These are phyloP conservation scores for Cutaneotrichosporon dermatis DNA, from an alignment of 1,284 basidiomycete genomes.

Conservation along the genomic window DNA sequence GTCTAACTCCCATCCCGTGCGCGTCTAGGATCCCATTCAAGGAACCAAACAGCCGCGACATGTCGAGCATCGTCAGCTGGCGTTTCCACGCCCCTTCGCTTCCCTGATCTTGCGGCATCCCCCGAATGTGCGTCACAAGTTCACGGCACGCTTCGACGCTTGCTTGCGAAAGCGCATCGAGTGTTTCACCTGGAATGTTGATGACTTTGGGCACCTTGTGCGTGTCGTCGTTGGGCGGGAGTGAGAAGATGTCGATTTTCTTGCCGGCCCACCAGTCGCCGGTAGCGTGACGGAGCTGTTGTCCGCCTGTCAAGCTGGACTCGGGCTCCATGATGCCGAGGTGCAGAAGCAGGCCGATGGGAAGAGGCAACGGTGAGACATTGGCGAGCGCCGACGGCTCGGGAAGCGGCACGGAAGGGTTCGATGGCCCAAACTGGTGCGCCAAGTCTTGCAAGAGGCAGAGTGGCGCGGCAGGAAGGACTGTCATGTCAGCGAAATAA, in stretches of 20 bases:
- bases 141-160: slow-evolving; percentile 19
- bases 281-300: slow-evolving; percentile 7
- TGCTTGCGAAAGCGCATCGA: slow-evolving; percentile 5
- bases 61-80: slow-evolving; percentile 9
- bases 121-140: slow-evolving; percentile 9
- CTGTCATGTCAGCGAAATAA: slow-evolving; percentile 16
- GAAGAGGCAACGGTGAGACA: slow-evolving; percentile 28
- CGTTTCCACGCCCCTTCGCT: slow-evolving; percentile 2
- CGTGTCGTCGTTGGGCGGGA: not conserved
- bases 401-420: slow-evolving; percentile 15
- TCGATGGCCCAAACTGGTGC: slow-evolving; percentile 12
- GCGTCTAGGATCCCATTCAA: slow-evolving; percentile 11
- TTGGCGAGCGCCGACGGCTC: slow-evolving; percentile 17
- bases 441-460: slow-evolving; percentile 33
- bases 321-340: slow-evolving; percentile 20
- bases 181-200: not conserved
- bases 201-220: slow-evolving; percentile 6
- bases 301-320: not conserved
- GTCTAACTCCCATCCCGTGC: slow-evolving; percentile 7
- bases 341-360: slow-evolving; percentile 22
- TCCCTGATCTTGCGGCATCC: not conserved
- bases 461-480: slow-evolving; percentile 24
- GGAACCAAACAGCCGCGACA: slow-evolving; percentile 6
- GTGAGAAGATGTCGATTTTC: slow-evolving; percentile 3
- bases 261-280: slow-evolving; percentile 17